Evolutionary conservation across 2,329 filamentous ascomycete species (phyloP), one percentile per base, ranked within the genome.

Genomic region (Trichoderma gracile): DNA sequence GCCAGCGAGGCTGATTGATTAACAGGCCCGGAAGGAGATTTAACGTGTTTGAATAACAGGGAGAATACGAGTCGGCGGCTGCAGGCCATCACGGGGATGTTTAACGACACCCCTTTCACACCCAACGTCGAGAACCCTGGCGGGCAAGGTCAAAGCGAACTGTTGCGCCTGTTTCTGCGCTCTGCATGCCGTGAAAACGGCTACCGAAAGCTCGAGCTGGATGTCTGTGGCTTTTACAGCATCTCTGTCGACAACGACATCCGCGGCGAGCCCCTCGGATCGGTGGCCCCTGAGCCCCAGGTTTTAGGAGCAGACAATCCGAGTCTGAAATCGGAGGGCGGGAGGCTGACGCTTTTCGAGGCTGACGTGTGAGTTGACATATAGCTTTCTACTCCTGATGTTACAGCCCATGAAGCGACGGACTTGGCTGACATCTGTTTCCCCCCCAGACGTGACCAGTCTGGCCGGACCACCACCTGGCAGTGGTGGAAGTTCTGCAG

Each of bases 401-500:
- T 1, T 12, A n/a, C 12, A 5, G 25, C n/a, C 4, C 1, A 27
- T 50, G 5, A 30, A 19, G 49, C 14, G 27, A 30, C 9, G 7
- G 9, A 5, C 17, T 5, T 14, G 49, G 14, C 25, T 52, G 19
- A 52, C 17, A 19, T 30, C 27, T 30, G 0, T 14, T 2, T 8
- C 27, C 7, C 27, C 45, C 14, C 17, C 43, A 38, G 53, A 62
- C 66, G 17, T 5, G 47, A 56, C 10, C 40, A 30, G 12, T 56
- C 23, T 3, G 66, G 56, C 6, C 38, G 23, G 8, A 10, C 45
- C 9, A 67, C 65, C 19, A 68, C 33, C 2, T 72, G 71, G 71
- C 56, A 59, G 14, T 72, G 71, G 71, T 67, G 72, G 64, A 68
- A 68, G 25, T 71, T 72, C 42, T 47, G 49, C 40, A 72, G 70